Evolutionary conservation across 176 grass and related monocot genomes (phyloP), one percentile per base, ranked within the genome.

Genomic region (Rhynchospora breviuscula): DNA sequence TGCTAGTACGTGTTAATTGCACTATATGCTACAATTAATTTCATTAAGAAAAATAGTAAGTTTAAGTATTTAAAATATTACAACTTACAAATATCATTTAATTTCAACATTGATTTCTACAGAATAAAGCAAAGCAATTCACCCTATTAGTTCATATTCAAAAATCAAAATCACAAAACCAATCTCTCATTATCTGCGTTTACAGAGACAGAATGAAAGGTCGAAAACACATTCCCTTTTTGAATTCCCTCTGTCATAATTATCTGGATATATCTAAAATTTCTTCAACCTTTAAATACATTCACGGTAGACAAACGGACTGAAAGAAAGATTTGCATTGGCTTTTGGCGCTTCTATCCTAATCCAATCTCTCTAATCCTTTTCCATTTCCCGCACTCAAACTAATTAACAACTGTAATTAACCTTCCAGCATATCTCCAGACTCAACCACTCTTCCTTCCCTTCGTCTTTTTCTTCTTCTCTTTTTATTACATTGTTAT

Each of bases 371-470:
- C 47, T n/a, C 43, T 60, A 64, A 66, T 82, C 43, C n/a, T 29
- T 80, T 80, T 80, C 57, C 78, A 61, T 80, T 80, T 63, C 59
- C 59, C 61, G 2, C 45, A 82, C 49, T 82, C 44, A 67, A 82
- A 82, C 80, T 31, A 82, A 82, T 82, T 66, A 82, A 66, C 59
- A 82, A 67, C 79, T 67, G 60, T 63, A 76, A 76, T 76, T 29
- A 53, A 76, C 72, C 72, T 54, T 47, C 72, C 72, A 77, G 48
- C 48, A 77, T 77, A 8, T 33, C 72, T 56, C 21, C 47, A 29
- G 19, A 8, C 72, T 31, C 23, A 54, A 54, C 48, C 8, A 49
- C 70, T 51, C 70, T 74, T 1, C 35, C 0, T 15, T 71, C 12
- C 64, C 70, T 9, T 26, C 19, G 4, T 51, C 70, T 25, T 26